These are phyloP conservation scores for Capsicum rhomboideum DNA, from an alignment of 257 asterid species.

Conservation along the genomic window DNA sequence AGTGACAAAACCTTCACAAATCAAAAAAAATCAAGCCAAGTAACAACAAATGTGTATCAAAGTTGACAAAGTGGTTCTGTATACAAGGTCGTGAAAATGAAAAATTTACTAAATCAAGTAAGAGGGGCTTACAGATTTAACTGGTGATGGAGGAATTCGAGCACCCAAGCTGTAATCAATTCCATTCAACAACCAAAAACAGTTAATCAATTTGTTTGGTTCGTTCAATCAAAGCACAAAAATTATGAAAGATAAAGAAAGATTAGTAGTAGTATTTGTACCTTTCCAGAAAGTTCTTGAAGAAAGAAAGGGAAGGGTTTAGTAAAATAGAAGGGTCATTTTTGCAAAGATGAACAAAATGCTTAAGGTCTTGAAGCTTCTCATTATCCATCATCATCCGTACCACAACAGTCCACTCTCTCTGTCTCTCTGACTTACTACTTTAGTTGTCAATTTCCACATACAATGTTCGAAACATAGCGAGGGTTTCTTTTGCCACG, in stretches of 20 bases:
- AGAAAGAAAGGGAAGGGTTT: slow-evolving; percentile 42
- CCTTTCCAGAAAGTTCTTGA: slow-evolving; percentile 61
- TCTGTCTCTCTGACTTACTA: background rate
- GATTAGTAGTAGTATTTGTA: background rate
- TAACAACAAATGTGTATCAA: too few relatives aligned
- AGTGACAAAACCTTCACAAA: background rate
- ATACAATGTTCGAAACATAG: background rate
- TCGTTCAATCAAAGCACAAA: background rate
- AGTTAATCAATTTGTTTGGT: background rate
- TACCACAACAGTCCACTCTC: background rate
- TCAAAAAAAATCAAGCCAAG: background rate
- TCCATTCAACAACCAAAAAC: background rate
- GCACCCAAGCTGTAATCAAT: slow-evolving; percentile 47
- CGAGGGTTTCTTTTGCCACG: background rate
- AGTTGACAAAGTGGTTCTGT: too few relatives aligned
- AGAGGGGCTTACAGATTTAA: slow-evolving; percentile 35
- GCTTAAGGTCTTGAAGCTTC: slow-evolving; percentile 36
- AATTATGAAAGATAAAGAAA: too few relatives aligned
- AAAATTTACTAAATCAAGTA: background rate
- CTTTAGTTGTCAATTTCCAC: background rate
- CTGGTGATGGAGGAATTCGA: slow-evolving; percentile 26
- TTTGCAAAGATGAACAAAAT: slow-evolving; percentile 37
- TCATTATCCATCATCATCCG: slow-evolving; percentile 29
- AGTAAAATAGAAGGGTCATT: slow-evolving; percentile 39
- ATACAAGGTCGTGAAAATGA: background rate